phyloP scores from a whole-genome alignment of 2,329 filamentous ascomycete genomes.

The Passalora sequoiae region DNA sequence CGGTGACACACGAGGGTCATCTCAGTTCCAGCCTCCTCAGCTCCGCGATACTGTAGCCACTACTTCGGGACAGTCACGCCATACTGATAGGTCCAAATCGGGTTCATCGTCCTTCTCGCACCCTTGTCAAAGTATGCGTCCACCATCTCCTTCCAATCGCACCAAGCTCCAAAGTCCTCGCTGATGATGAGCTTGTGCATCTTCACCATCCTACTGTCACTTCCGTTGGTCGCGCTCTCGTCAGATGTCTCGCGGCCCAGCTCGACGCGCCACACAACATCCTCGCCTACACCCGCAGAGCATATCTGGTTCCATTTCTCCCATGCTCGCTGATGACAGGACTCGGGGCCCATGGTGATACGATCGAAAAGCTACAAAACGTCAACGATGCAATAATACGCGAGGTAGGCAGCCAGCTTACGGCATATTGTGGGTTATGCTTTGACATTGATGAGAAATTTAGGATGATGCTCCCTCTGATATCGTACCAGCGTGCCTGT shows the following conservation, averaged over 20 bases:
- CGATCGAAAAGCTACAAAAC: constrained; percentile 15
- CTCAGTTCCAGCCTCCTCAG: too few species aligned
- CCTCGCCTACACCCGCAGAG: constrained; percentile 11
- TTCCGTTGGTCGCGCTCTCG: background rate
- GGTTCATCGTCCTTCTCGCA: background rate
- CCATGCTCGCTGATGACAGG: constrained; percentile 14
- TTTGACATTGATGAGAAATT: constrained; percentile 18
- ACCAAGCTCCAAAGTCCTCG: constrained; percentile 16
- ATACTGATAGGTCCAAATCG: background rate
- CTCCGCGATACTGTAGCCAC: too few species aligned
- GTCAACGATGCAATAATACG: too few species aligned
- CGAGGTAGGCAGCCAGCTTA: too few species aligned
- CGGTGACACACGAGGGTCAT: too few species aligned
- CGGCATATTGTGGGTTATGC: constrained; percentile 21
- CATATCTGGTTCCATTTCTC: constrained; percentile 25
- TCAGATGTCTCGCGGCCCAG: constrained; percentile 6
- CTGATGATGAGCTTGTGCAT: constrained; percentile 18
- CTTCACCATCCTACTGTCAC: constrained; percentile 11
- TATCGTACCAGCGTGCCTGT: constrained; percentile 23
- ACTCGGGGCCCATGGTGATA: constrained; percentile 16
- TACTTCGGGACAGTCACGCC: background rate
- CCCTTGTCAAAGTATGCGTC: constrained; percentile 15
- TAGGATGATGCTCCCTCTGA: constrained; percentile 19
- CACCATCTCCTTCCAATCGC: constrained; percentile 26
- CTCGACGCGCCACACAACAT: constrained; percentile 21